These are phyloP conservation scores for Capsella rubella DNA, from an alignment of 441 rosid species.

Conservation along the genomic window DNA sequence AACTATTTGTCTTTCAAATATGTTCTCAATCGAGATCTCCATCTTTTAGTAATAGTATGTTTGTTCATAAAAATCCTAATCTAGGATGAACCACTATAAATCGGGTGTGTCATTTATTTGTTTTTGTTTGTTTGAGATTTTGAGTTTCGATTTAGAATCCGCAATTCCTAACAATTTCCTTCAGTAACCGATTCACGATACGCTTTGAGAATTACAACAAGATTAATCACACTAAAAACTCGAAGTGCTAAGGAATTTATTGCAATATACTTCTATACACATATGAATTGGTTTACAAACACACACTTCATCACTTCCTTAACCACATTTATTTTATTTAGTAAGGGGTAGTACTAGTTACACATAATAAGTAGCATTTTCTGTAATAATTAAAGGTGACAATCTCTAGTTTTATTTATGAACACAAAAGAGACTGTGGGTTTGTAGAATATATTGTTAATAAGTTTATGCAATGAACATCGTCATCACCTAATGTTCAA, in stretches of 20 bases:
- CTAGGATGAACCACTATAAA: too few relatives aligned
- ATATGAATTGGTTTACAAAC: too few relatives aligned
- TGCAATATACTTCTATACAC: too few relatives aligned
- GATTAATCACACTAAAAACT: too few relatives aligned
- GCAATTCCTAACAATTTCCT: too few relatives aligned
- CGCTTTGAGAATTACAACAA: too few relatives aligned
- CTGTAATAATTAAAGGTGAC: background rate
- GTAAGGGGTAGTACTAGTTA: background rate
- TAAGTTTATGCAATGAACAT: background rate
- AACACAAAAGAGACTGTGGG: background rate
- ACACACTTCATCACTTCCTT: background rate
- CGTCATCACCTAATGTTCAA: background rate
- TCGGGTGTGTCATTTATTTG: too few relatives aligned
- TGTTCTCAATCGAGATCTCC: background rate
- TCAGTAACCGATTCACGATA: too few relatives aligned
- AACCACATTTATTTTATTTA: background rate
- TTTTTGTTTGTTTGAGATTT: too few relatives aligned
- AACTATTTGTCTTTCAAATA: background rate
- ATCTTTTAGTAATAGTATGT: background rate
- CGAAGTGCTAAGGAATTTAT: too few relatives aligned
- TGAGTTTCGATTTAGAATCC: too few relatives aligned
- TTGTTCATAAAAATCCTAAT: too few relatives aligned
- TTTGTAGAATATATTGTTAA: background rate
- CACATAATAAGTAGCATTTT: background rate
- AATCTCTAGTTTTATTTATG: slow-evolving; percentile 39